These are phyloP conservation scores for Boletus smithii DNA, from an alignment of 1,284 basidiomycete genomes.

Conservation along the genomic window DNA sequence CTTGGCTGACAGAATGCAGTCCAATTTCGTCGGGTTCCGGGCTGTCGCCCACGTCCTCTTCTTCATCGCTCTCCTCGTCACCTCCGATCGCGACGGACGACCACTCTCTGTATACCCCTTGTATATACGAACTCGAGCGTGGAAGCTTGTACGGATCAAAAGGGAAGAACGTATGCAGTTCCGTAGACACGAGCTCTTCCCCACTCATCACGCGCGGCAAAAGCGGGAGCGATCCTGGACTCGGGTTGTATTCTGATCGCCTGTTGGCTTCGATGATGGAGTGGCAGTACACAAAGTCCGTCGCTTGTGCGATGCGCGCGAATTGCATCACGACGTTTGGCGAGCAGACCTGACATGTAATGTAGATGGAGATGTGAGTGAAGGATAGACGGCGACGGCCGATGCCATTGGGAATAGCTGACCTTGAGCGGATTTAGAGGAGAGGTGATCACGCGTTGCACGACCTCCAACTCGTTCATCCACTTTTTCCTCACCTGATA, in stretches of 20 bases:
- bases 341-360: constrained; percentile 83
- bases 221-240: constrained; percentile 29
- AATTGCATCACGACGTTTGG: constrained; percentile 91
- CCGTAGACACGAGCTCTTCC: constrained; percentile 51
- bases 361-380: background rate
- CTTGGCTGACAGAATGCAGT: background rate
- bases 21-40: background rate
- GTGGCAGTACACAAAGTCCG: constrained; percentile 94
- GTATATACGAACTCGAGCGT: constrained; percentile 64
- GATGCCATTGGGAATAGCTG: too few relatives aligned
- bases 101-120: constrained; percentile 76
- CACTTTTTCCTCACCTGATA: constrained; percentile 58
- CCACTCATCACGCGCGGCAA: constrained; percentile 30
- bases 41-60: constrained; percentile 38
- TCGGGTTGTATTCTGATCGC: constrained; percentile 46
- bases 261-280: constrained; percentile 88
- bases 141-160: constrained; percentile 97
- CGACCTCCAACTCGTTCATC: constrained; percentile 78
- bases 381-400: too few relatives aligned
- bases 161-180: constrained; percentile 94
- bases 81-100: constrained; percentile 68
- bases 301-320: constrained; percentile 88
- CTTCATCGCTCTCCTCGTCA: constrained; percentile 65
- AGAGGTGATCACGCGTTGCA: constrained; percentile 82
- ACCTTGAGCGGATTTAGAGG: constrained; percentile 91